These are phyloP conservation scores for Deakozyma indianensis DNA, from an alignment of 805 yeast species.

Conservation along the genomic window DNA sequence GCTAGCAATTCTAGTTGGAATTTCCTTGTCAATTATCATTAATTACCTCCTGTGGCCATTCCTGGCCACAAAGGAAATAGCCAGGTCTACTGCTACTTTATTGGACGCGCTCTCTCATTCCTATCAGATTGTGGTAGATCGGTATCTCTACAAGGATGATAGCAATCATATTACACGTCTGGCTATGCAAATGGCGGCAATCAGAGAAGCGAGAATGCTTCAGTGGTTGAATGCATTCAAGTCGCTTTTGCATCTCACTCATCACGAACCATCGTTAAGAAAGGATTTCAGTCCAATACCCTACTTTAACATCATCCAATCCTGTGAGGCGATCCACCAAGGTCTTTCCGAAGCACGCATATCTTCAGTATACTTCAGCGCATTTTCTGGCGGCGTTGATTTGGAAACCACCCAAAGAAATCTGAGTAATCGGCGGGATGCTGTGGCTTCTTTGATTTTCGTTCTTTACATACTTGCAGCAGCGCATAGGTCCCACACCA, in stretches of 20 bases:
- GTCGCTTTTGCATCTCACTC: not conserved
- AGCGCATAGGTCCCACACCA: not conserved
- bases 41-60: constrained; percentile 1
- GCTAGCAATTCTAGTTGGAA: not conserved
- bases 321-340: not conserved
- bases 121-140: not conserved
- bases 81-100: not conserved
- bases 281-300: not conserved
- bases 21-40: not conserved
- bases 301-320: not conserved
- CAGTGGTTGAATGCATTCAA: not conserved
- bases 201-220: not conserved
- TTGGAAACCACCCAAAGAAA: not conserved
- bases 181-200: constrained; percentile 1
- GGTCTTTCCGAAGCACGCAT: not conserved
- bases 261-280: not conserved
- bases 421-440: not conserved
- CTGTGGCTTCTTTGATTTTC: not conserved
- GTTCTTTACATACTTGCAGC: not conserved
- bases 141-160: not conserved
- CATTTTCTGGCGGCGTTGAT: not conserved
- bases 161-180: not conserved
- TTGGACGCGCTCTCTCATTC: not conserved
- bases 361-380: not conserved
- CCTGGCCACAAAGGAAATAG: not conserved